Evolutionary conservation across 1,284 basidiomycete species (phyloP), one percentile per base, ranked within the genome.

Genomic region (Singerocomus inundabilis): DNA sequence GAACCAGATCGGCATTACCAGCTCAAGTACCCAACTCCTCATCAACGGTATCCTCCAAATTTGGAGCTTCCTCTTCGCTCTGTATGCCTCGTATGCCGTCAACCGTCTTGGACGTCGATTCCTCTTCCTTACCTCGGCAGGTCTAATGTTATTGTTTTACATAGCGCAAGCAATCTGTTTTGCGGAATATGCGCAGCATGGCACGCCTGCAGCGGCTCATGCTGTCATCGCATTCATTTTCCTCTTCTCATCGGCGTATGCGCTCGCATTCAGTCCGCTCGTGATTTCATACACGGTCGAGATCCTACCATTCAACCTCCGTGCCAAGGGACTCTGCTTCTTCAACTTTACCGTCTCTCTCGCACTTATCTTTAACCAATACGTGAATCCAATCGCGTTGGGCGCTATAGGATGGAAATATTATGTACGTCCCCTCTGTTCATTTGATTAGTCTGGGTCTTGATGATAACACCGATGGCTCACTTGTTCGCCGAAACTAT

Each of bases 371-470:
- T 88, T 89, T 74, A 91, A 90, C 68, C 86, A 90, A 69, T 91
- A 88, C 58, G 81, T 86, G 63, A 91, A 91, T 70, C 88, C 88
- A n/a, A 77, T 91, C 59, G 88, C 85, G 4, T 74, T 85, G 47
- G 68, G 65, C 5, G 64, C 69, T 25, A 67, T 88, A 47, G 70
- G 65, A 39, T 91, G 88, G 88, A 86, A 80, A 62, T 84, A 83
- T 68, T 82, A 80, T 58, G 72, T 77, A 56, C 36, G 72, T 66
- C 21, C 8, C 9, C 6, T 0, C 8, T 6, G 1, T 4, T 16
- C 18, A n/a, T 35, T 26, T 16, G 12, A 25, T 6, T 16, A 15
- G 28, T 11, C 3, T 9, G n/a, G 35, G 21, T 8, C 4, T 8
- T 29, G 25, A n/a, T 11, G 6, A 9, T 21, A 6, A 28, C 10